Percentiles rank a stretch among this genome's conserved stretches.
phyloP scores from a whole-genome alignment of 2,329 filamentous ascomycete genomes.

The Plenodomus tracheiphilus region DNA sequence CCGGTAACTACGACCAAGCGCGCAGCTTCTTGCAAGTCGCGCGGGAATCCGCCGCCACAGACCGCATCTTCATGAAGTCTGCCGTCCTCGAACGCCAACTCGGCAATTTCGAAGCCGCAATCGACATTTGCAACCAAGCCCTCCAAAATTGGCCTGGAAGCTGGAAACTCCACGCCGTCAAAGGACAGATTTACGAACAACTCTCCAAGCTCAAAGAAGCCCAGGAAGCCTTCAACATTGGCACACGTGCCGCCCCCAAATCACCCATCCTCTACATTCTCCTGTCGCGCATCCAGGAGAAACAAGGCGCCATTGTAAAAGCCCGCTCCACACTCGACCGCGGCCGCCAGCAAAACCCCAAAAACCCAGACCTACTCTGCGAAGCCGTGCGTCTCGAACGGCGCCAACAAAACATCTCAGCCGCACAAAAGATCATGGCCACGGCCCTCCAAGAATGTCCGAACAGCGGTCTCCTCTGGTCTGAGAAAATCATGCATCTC shows the following conservation, averaged over 20 bases:
- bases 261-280: conserved; percentile 90
- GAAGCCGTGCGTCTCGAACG: conserved; percentile 94
- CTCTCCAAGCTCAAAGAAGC: conserved; percentile 80
- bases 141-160: conserved; percentile 83
- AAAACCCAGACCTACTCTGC: conserved; percentile 82
- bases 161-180: conserved; percentile 96
- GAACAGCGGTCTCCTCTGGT: conserved; percentile 84
- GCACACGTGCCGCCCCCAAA: conserved; percentile 82
- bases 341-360: conserved; percentile 83
- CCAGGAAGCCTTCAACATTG: conserved; percentile 84
- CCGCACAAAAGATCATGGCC: conserved; percentile 92
- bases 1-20: conserved; percentile 78
- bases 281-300: conserved; percentile 85
- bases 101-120: conserved; percentile 75
- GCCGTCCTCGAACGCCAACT: conserved; percentile 89
- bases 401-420: conserved; percentile 77
- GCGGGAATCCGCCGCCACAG: conserved; percentile 85
- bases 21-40: conserved; percentile 80
- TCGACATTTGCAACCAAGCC: conserved; percentile 85
- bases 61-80: conserved; percentile 96
- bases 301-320: conserved; percentile 80
- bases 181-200: conserved; percentile 94
- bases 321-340: conserved; percentile 92
- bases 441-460: conserved; percentile 90
- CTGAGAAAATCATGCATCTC: conserved; percentile 92